These are phyloP conservation scores for Shiraia sp. DNA, from an alignment of 2,329 filamentous ascomycete species.

Conservation along the genomic window DNA sequence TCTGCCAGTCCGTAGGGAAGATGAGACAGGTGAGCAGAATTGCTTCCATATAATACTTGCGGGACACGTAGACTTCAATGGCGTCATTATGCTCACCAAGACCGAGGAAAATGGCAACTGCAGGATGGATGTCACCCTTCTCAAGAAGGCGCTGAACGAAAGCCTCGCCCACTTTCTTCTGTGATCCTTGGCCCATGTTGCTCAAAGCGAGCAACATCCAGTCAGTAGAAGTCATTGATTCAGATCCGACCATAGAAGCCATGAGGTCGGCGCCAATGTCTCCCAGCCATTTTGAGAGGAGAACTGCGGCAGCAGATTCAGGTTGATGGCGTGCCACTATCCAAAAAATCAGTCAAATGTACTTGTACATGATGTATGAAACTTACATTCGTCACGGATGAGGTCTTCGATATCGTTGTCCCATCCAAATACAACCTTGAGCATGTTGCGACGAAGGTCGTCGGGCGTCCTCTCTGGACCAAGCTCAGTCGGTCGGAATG, in stretches of 20 bases:
- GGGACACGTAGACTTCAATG: slow-evolving; percentile 93
- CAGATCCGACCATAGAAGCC: slow-evolving; percentile 71
- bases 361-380: background rate
- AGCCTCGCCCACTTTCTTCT: slow-evolving; percentile 86
- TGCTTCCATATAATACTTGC: slow-evolving; percentile 90
- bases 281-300: slow-evolving; percentile 91
- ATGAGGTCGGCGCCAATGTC: slow-evolving; percentile 82
- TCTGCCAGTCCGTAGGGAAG: slow-evolving; percentile 85
- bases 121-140: slow-evolving; percentile 86
- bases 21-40: slow-evolving; percentile 83
- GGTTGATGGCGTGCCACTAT: slow-evolving; percentile 69
- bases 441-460: slow-evolving; percentile 85
- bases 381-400: slow-evolving; percentile 76
- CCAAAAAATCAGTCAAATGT: slow-evolving; percentile 15
- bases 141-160: slow-evolving; percentile 90
- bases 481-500: slow-evolving; percentile 71
- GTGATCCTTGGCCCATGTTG: slow-evolving; percentile 75
- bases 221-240: slow-evolving; percentile 89
- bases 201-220: slow-evolving; percentile 96
- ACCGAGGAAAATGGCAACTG: slow-evolving; percentile 88
- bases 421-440: slow-evolving; percentile 94
- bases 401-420: slow-evolving; percentile 79
- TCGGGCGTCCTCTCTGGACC: slow-evolving; percentile 58
- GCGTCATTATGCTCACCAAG: slow-evolving; percentile 93
- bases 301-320: slow-evolving; percentile 76